Percentiles rank a stretch among this genome's conserved stretches.
These are phyloP conservation scores for Evansstolkia leycettana DNA, from an alignment of 495 filamentous ascomycete species.

Conservation along the genomic window DNA sequence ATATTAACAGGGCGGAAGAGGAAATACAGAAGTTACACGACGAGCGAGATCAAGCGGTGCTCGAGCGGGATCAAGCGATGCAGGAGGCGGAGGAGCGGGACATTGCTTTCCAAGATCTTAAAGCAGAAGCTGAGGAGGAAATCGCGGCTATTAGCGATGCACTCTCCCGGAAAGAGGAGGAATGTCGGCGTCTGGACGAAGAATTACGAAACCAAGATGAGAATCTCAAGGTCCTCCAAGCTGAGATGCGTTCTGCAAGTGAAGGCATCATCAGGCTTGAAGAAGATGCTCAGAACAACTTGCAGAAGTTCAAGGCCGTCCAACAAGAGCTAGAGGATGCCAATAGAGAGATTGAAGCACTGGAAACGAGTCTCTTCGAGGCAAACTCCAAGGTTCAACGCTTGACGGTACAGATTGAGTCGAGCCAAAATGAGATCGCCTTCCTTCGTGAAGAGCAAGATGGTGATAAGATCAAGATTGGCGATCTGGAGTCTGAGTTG, in stretches of 20 bases:
- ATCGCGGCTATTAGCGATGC: constrained; percentile 75
- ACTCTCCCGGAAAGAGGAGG: constrained; percentile 57
- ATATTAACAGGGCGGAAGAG: constrained; percentile 62
- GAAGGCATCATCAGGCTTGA: constrained; percentile 76
- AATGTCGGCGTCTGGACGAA: constrained; percentile 48
- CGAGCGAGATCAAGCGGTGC: constrained; percentile 81
- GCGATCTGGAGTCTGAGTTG: constrained; percentile 72
- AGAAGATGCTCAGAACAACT: constrained; percentile 62
- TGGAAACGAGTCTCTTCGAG: constrained; percentile 65
- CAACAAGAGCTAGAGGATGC: constrained; percentile 64
- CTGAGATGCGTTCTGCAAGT: constrained; percentile 81
- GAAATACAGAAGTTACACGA: constrained; percentile 72
- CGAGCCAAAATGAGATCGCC: constrained; percentile 80
- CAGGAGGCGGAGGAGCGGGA: constrained; percentile 69
- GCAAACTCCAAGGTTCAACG: constrained; percentile 75
- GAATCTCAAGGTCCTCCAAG: constrained; percentile 71
- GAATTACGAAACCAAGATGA: constrained; percentile 41
- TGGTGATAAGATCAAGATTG: constrained; percentile 94
- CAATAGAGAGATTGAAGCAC: constrained; percentile 62
- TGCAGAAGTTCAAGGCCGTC: constrained; percentile 57
- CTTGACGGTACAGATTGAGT: constrained; percentile 82
- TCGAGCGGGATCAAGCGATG: constrained; percentile 76
- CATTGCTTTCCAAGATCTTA: constrained; percentile 63
- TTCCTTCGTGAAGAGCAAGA: constrained; percentile 97
- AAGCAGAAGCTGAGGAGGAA: constrained; percentile 70